Evolutionary conservation across 495 filamentous ascomycete species (phyloP).

Genomic region (Astrocystis sublimbata): DNA sequence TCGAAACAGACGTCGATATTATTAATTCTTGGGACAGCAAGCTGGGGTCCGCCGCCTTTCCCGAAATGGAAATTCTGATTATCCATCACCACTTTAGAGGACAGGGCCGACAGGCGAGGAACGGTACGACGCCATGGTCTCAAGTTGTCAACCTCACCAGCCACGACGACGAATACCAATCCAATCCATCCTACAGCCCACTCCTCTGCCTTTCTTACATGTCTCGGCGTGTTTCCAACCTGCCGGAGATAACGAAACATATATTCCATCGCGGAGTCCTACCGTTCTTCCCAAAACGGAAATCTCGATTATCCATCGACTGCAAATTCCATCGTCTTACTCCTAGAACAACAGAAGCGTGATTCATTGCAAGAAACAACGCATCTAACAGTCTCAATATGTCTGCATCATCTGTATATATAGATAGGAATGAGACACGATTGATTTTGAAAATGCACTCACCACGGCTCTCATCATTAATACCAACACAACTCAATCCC

Average conservation of each 20-base stretch:
- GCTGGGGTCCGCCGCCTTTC: neutral
- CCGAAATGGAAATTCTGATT: constrained; percentile 25
- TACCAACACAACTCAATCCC: no score
- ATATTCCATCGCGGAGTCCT: neutral
- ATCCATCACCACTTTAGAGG: constrained; percentile 6
- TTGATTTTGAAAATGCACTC: neutral
- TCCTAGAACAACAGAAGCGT: neutral
- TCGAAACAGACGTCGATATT: neutral
- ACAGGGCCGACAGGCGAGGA: no score
- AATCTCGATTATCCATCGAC: constrained; percentile 13
- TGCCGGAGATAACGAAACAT: neutral
- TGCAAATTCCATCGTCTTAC: neutral
- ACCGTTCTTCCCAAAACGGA: neutral
- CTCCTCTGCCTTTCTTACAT: no score
- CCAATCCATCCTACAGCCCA: no score
- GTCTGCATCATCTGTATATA: neutral
- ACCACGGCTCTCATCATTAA: neutral
- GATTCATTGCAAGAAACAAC: neutral
- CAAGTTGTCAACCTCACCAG: no score
- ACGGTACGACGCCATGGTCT: no score
- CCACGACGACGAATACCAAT: no score
- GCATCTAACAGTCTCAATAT: neutral
- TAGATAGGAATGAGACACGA: neutral
- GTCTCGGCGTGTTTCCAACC: neutral
- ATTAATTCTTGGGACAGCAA: no score